Evolutionary conservation across 148 eudicot species (phyloP).

Genomic region (Nyssa sinensis): DNA sequence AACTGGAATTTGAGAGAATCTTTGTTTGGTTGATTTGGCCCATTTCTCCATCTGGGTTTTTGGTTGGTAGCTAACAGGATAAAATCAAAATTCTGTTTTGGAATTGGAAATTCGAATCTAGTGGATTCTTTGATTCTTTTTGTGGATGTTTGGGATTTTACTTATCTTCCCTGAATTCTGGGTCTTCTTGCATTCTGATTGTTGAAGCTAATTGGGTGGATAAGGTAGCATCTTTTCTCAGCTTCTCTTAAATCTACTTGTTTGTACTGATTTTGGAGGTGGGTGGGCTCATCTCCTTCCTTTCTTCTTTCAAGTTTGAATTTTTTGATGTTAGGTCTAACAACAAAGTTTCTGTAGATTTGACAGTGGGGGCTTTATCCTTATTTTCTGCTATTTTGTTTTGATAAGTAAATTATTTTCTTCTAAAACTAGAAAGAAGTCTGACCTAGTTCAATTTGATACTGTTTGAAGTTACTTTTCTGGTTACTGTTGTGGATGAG

Average conservation of each 20-base stretch:
- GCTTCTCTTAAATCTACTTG: slow-evolving; percentile 23
- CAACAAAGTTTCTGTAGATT: slow-evolving; percentile 28
- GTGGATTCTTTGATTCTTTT: slow-evolving; percentile 37
- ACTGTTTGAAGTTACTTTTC: slow-evolving; percentile 22
- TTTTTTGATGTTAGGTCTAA: slow-evolving; percentile 18
- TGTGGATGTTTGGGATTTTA: slow-evolving; percentile 22
- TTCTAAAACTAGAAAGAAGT: slow-evolving; percentile 2
- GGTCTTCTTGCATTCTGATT: slow-evolving; percentile 20
- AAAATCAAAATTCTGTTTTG: slow-evolving; percentile 30
- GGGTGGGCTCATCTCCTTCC: slow-evolving; percentile 10
- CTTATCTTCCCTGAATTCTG: slow-evolving; percentile 24
- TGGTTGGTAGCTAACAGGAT: slow-evolving; percentile 30
- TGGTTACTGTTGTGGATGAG: slow-evolving; percentile 56
- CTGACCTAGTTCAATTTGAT: slow-evolving; percentile 17
- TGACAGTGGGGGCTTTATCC: slow-evolving; percentile 25
- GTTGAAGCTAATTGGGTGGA: slow-evolving; percentile 30
- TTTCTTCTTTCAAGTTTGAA: slow-evolving; percentile 19
- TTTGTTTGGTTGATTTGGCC: slow-evolving; percentile 14
- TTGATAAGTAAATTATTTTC: no score
- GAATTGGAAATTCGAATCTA: slow-evolving; percentile 40
- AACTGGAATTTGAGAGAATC: slow-evolving; percentile 18
- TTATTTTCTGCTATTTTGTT: not conserved
- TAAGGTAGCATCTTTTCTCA: slow-evolving; percentile 34
- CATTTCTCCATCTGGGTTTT: slow-evolving; percentile 40
- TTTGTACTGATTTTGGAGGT: slow-evolving; percentile 18